Evolutionary conservation across 2,329 filamentous ascomycete species (phyloP).

Genomic region (Basipetospora chlamydospora): DNA sequence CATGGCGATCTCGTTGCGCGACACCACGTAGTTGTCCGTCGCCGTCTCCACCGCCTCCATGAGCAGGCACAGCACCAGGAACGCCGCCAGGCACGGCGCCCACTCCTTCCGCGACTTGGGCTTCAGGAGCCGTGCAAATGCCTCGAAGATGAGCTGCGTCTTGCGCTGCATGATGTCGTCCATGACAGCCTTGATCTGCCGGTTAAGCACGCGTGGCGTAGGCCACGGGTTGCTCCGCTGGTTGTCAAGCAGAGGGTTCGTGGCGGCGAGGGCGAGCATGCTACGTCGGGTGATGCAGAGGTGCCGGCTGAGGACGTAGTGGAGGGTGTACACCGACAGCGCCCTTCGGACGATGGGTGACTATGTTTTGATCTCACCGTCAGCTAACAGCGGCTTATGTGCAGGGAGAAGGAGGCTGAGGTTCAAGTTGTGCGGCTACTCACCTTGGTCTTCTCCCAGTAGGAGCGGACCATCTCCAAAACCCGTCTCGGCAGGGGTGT

Average conservation of each 20-base stretch:
- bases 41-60: constrained; percentile 43
- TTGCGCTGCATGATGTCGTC: constrained; percentile 39
- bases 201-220: constrained; percentile 38
- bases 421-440: no score
- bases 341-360: constrained; percentile 37
- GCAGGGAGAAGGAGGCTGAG: background rate
- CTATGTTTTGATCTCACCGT: no score
- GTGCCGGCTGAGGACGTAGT: constrained; percentile 41
- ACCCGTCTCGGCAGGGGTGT: constrained; percentile 31
- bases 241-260: constrained; percentile 27
- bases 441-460: constrained; percentile 29
- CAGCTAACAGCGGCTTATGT: no score
- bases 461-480: constrained; percentile 32
- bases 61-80: constrained; percentile 41
- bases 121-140: constrained; percentile 38
- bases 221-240: constrained; percentile 28
- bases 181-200: constrained; percentile 41
- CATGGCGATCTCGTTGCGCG: constrained; percentile 33
- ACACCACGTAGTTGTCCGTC: constrained; percentile 35
- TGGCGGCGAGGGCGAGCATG: constrained; percentile 24
- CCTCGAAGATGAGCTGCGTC: constrained; percentile 35
- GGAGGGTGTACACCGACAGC: constrained; percentile 39
- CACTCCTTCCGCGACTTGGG: constrained; percentile 37
- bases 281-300: constrained; percentile 33
- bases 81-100: constrained; percentile 41